phyloP scores from a whole-genome alignment of 176 grass and related monocot species.

The Microstegium vimineum region DNA sequence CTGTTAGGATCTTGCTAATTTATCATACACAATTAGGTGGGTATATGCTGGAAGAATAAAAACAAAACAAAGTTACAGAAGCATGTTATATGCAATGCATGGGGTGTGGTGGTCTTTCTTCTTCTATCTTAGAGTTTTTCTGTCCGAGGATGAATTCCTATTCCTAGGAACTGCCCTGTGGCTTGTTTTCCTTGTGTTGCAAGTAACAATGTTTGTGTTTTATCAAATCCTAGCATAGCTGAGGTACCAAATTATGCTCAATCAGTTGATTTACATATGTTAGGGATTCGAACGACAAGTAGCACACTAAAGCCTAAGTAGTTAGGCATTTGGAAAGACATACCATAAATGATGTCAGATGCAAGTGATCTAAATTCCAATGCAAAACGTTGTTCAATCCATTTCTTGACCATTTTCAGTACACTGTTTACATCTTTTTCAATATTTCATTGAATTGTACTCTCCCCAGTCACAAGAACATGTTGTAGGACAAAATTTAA shows the following conservation, averaged over 20 bases:
- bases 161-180: neutral
- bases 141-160: neutral
- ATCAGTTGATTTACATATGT: neutral
- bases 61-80: neutral
- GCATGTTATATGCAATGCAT: neutral
- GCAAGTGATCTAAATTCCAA: neutral
- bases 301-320: neutral
- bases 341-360: neutral
- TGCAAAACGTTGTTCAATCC: neutral
- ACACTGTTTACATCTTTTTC: neutral
- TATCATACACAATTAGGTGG: neutral
- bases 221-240: conserved; percentile 5
- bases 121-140: neutral
- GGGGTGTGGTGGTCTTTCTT: neutral
- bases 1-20: neutral
- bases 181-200: neutral
- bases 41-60: neutral
- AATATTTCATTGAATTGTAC: neutral
- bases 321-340: neutral
- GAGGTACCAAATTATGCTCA: neutral
- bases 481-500: neutral
- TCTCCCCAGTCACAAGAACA: neutral
- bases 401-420: neutral
- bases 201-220: neutral
- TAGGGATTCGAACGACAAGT: neutral